Conservation (phyloP, 169 alveolate genomes). For the Cryptosporidium canis region DNA sequence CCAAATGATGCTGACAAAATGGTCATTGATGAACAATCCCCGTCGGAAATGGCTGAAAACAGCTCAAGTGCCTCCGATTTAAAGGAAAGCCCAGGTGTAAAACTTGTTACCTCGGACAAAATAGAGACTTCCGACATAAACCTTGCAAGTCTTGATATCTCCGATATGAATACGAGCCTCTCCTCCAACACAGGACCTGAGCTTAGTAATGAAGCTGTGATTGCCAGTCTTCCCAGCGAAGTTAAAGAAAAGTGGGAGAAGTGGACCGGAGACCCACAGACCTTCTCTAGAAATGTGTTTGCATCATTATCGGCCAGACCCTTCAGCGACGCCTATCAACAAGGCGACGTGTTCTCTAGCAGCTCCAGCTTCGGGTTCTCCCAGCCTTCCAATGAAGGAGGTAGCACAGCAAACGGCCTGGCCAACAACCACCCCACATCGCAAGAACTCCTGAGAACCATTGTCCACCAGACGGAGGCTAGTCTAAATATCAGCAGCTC, state of each 20-base stretch:
- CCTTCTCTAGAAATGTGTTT: slow-evolving; percentile 38
- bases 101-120: neutral
- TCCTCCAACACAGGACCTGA: neutral
- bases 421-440: slow-evolving; percentile 7
- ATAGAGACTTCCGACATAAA: neutral
- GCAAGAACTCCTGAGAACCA: slow-evolving; percentile 13
- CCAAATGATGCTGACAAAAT: neutral
- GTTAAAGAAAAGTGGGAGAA: slow-evolving; percentile 10
- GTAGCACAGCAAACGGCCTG: neutral
- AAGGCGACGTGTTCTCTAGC: slow-evolving; percentile 26
- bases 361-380: slow-evolving; percentile 16
- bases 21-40: neutral
- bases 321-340: slow-evolving; percentile 33
- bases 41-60: neutral
- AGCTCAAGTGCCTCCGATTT: neutral
- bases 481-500: slow-evolving; percentile 1
- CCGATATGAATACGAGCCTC: neutral
- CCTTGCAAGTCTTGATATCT: neutral
- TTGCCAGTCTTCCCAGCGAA: neutral
- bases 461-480: slow-evolving; percentile 64
- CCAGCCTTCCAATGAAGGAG: neutral
- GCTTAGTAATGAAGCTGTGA: neutral
- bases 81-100: neutral
- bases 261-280: slow-evolving; percentile 30
- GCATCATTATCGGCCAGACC: slow-evolving; percentile 16